These are phyloP conservation scores for Pseudopyricularia javanii DNA, from an alignment of 2,329 filamentous ascomycete species.

Conservation along the genomic window DNA sequence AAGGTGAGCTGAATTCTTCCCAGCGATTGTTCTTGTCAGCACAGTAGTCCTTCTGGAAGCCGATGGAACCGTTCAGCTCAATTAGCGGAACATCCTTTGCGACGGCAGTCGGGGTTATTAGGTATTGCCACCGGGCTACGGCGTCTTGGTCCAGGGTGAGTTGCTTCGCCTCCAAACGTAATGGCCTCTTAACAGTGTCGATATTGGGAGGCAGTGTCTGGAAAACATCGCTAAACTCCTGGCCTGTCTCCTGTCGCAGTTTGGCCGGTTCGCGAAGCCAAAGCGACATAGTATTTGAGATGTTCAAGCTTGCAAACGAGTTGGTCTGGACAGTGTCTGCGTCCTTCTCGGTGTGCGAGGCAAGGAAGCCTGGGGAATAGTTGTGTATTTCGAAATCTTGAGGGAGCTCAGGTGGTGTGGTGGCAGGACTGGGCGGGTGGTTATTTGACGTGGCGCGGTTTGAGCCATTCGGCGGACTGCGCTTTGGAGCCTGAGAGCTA, in stretches of 20 bases:
- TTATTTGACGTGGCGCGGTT: conserved; percentile 39
- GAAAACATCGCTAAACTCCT: conserved; percentile 57
- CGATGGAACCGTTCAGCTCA: conserved; percentile 68
- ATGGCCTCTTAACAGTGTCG: conserved; percentile 26
- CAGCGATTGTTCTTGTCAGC: conserved; percentile 53
- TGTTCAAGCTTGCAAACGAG: conserved; percentile 61
- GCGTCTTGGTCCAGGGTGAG: conserved; percentile 31
- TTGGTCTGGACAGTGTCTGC: conserved; percentile 57
- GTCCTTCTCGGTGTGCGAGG: conserved; percentile 54
- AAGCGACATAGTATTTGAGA: conserved; percentile 60
- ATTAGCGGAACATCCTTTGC: conserved; percentile 45
- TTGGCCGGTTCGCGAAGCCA: conserved; percentile 70
- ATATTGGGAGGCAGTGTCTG: conserved; percentile 32
- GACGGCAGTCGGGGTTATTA: conserved; percentile 39
- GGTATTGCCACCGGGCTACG: conserved; percentile 58
- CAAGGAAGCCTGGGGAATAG: conserved; percentile 65
- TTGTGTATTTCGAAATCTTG: conserved; percentile 53
- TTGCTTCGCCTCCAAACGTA: conserved; percentile 40
- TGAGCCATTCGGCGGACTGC: conserved; percentile 53
- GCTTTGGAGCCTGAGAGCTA: conserved; percentile 53
- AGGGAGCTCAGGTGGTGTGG: conserved; percentile 54
- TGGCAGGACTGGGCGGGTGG: conserved; percentile 63
- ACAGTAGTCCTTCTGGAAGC: conserved; percentile 62
- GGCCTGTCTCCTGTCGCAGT: conserved; percentile 55
- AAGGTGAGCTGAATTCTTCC: conserved; percentile 49